Percentiles rank a stretch among this genome's conserved stretches.
Conservation (phyloP, 306 rosid genomes). For the Abrus pulchellus region DNA sequence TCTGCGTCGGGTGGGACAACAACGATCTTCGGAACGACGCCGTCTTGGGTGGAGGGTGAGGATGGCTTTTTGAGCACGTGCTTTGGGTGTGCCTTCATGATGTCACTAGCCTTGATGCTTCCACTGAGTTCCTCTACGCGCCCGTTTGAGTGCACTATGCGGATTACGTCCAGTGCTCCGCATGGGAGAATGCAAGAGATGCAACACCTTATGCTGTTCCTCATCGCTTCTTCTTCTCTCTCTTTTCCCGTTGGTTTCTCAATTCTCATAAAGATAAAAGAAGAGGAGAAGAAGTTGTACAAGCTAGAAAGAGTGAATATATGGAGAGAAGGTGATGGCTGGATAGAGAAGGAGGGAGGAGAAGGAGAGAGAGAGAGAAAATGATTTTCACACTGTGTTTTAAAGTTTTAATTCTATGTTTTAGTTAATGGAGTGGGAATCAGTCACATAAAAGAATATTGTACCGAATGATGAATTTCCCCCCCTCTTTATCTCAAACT, state of each 20-base stretch:
- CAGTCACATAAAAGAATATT: conserved; percentile 50
- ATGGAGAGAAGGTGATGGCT: background rate
- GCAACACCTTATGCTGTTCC: conserved; percentile 85
- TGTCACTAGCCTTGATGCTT: conserved; percentile 71
- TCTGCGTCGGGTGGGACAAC: conserved; percentile 94
- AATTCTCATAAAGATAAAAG: conserved; percentile 47
- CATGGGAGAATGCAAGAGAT: conserved; percentile 98
- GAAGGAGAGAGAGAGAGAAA: background rate
- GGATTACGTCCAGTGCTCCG: conserved; percentile 88
- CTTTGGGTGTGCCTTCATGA: conserved; percentile 90
- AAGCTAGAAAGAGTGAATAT: conserved; percentile 27
- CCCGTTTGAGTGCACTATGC: conserved; percentile 91
- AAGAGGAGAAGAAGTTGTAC: conserved; percentile 25
- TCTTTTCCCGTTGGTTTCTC: conserved; percentile 42
- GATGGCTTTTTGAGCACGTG: conserved; percentile 91
- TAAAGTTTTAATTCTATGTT: conserved; percentile 12
- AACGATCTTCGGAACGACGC: conserved; percentile 75
- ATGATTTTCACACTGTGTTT: conserved; percentile 7
- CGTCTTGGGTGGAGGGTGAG: conserved; percentile 62
- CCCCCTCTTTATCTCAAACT: background rate
- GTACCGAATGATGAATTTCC: conserved; percentile 40
- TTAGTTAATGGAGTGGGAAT: conserved; percentile 56
- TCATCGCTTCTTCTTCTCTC: conserved; percentile 55
- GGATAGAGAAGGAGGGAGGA: background rate
- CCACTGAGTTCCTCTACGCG: conserved; percentile 88